Evolutionary conservation across 202 grass and related monocot genomes (phyloP).

Genomic region (Eragrostis tef): DNA sequence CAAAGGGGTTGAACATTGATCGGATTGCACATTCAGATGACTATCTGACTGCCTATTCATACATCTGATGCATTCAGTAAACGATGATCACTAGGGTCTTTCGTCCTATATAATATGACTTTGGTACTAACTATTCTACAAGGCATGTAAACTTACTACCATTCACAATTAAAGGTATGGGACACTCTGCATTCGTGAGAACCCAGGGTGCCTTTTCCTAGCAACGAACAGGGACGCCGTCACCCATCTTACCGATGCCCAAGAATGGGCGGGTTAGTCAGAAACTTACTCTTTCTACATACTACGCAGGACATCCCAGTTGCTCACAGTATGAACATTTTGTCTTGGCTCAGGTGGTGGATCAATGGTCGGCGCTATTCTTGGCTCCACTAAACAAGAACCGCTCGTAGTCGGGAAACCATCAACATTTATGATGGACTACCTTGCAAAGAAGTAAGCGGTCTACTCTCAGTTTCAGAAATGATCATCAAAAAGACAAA

Average conservation of each 20-base stretch:
- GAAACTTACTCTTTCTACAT: conserved; percentile 24
- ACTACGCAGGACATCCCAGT: background rate
- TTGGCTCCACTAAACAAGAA: conserved; percentile 84
- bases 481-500: background rate
- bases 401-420: conserved; percentile 91
- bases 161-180: conserved; percentile 65
- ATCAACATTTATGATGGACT: conserved; percentile 99
- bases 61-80: background rate
- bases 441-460: conserved; percentile 90
- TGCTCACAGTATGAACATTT: conserved; percentile 30
- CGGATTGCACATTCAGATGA: conserved; percentile 21
- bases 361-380: conserved; percentile 87
- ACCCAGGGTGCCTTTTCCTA: conserved; percentile 93
- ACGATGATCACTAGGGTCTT: conserved; percentile 17
- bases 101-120: background rate
- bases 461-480: conserved; percentile 24
- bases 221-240: conserved; percentile 95
- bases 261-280: conserved; percentile 91
- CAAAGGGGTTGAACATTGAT: background rate
- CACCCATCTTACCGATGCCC: conserved; percentile 98
- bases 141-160: background rate
- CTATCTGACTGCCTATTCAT: background rate
- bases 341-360: conserved; percentile 70
- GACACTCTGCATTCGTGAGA: conserved; percentile 88
- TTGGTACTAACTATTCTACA: background rate